A percentile compares a stretch with the other conserved stretches of the same genome.
These are phyloP conservation scores for Candida yuanshanica DNA, from an alignment of 805 yeast species.

Conservation along the genomic window DNA sequence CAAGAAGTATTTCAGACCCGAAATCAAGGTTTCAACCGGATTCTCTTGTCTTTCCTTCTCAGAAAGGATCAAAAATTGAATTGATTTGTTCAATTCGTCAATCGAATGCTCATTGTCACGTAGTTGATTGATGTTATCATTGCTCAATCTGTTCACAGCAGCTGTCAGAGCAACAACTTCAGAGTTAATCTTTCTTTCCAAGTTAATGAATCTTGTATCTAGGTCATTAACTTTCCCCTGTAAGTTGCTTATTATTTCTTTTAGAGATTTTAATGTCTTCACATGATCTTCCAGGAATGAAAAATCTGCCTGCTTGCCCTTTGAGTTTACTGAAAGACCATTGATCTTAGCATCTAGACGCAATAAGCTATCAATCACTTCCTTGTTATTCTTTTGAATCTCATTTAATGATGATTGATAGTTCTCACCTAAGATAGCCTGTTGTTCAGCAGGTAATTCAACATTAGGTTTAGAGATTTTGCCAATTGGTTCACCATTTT, in stretches of 20 bases:
- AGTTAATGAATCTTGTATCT: conserved; percentile 6
- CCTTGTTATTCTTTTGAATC: conserved; percentile 16
- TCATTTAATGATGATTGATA: conserved; percentile 8
- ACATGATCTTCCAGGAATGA: conserved; percentile 18
- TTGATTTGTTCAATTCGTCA: conserved; percentile 14
- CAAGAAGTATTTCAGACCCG: conserved; percentile 22
- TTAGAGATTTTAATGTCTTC: conserved; percentile 10
- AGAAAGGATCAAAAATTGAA: conserved; percentile 17
- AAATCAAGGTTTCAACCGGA: conserved; percentile 19
- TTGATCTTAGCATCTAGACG: conserved; percentile 15
- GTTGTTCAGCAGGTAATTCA: conserved; percentile 5
- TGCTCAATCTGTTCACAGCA: conserved; percentile 13
- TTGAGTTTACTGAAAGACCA: conserved; percentile 7
- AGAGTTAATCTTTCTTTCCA: conserved; percentile 5
- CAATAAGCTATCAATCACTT: conserved; percentile 10
- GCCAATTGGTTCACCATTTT: conserved; percentile 27
- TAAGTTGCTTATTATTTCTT: not conserved
- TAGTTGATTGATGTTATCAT: conserved; percentile 19
- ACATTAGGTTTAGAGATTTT: conserved; percentile 16
- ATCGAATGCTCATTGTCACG: conserved; percentile 21
- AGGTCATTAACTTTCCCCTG: conserved; percentile 3
- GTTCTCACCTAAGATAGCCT: not conserved
- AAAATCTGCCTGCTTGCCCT: conserved; percentile 14
- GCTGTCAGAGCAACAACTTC: conserved; percentile 2
- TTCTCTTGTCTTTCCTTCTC: conserved; percentile 20